Percentiles rank a stretch among this genome's conserved stretches.
Evolutionary conservation across 495 filamentous ascomycete species (phyloP).

Genomic region (Penicillium salamii): DNA sequence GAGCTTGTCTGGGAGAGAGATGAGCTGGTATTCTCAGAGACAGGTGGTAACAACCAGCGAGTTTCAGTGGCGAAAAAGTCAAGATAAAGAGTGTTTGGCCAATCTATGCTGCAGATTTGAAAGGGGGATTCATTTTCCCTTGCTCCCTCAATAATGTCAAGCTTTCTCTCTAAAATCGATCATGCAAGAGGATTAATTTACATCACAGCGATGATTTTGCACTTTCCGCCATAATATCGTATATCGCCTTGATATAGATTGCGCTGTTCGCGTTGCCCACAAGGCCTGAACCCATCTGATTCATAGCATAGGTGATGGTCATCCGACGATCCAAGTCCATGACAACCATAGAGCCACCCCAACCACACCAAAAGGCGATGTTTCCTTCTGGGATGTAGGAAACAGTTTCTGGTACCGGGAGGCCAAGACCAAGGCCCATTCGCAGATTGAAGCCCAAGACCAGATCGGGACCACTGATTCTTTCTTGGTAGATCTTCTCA

Average conservation of each 20-base stretch:
- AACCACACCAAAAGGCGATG: slow-evolving; percentile 43
- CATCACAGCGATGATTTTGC: background rate
- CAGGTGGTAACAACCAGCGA: slow-evolving; percentile 18
- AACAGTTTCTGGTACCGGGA: slow-evolving; percentile 17
- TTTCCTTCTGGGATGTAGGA: slow-evolving; percentile 28
- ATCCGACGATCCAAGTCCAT: slow-evolving; percentile 42
- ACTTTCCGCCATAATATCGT: slow-evolving; percentile 20
- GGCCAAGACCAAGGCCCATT: slow-evolving; percentile 36
- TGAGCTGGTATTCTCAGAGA: slow-evolving; percentile 40
- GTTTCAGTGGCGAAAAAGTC: slow-evolving; percentile 24
- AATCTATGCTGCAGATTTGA: background rate
- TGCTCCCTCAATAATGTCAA: no score
- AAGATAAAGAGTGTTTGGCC: slow-evolving; percentile 1
- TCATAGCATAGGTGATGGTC: slow-evolving; percentile 46
- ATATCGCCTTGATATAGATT: slow-evolving; percentile 35
- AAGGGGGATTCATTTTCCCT: no score
- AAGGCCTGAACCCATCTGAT: slow-evolving; percentile 30
- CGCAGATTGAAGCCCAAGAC: slow-evolving; percentile 24
- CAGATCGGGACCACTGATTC: slow-evolving; percentile 31
- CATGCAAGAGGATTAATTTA: no score
- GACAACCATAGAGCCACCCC: slow-evolving; percentile 39
- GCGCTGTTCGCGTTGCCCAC: slow-evolving; percentile 28
- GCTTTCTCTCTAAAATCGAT: no score
- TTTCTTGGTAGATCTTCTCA: slow-evolving; percentile 36
- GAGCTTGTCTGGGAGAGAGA: slow-evolving; percentile 59